Base-by-base conservation (phyloP, 441 rosid species). In the Pelargonium fulgidum region DNA sequence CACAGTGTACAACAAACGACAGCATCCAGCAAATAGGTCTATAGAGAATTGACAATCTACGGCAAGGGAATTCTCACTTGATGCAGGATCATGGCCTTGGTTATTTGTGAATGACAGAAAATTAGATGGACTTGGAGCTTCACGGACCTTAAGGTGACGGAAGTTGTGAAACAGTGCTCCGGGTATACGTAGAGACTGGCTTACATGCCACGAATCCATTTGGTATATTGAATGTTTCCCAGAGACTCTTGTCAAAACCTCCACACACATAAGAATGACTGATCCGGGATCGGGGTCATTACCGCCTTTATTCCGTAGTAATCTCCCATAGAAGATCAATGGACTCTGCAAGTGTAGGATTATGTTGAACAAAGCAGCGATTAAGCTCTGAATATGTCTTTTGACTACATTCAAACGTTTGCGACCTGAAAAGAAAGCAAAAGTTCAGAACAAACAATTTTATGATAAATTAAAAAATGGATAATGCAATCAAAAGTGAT, bases 221-320 rank as follows among this genome's bases (percentile, higher is more conserved):
- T 77, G 82, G 78, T 86, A 89, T 73, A 84, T 74, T 65, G 86
- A 84, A 69, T 76, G 88, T 76, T 90, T 92, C 75, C 90, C 93
- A 70, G 85, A 85, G 77, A 89, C 73, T 85, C 90, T 87, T 66
- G 85, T 86, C 78, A 94, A 81, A 39, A 90, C 90, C 85, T 90
- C 92, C 74, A 89, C 82, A 78, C 91, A 89, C 98, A 92, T 92
- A 67, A 89, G 93, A 78, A 90, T 80, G 70, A 87, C 89, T 8
- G 92, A 83, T 76, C 98, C 98, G 36, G 91, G 82, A 87, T 92
- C 96, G 41, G 96, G 93, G 75, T 68, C 77, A 75, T 41, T 71
- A 74, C 71, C 76, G 67, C 76, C 66, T 19, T 72, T 73, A 50
- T 68, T 61, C 68, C 78, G 68, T 65, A 24, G 68, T 67, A 65